These are phyloP conservation scores for Taphrina populina DNA, from an alignment of 1,139 yeast species.

Conservation along the genomic window DNA sequence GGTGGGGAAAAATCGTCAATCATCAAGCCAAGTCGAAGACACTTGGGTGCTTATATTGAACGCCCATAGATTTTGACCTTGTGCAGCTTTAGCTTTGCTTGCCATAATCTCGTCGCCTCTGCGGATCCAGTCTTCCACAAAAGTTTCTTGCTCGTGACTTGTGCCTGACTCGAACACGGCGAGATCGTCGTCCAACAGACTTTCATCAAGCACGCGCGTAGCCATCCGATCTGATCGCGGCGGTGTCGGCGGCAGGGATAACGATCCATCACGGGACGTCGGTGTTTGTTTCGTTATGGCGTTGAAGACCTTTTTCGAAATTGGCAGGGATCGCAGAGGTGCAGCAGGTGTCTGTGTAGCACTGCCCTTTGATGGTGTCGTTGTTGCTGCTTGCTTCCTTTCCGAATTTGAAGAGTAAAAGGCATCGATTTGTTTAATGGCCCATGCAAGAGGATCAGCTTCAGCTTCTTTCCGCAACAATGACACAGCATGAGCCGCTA, in stretches of 20 bases:
- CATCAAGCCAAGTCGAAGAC: too few species aligned
- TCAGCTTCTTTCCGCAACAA: slow-evolving; percentile 25
- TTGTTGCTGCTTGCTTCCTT: too few species aligned
- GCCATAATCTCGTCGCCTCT: slow-evolving; percentile 6
- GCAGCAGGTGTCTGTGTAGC: slow-evolving; percentile 22
- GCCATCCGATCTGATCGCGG: slow-evolving; percentile 20
- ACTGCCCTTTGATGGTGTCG: not conserved
- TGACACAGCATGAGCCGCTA: slow-evolving; percentile 23
- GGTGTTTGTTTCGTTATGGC: slow-evolving; percentile 32
- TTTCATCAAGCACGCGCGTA: slow-evolving; percentile 14
- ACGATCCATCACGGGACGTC: slow-evolving; percentile 3
- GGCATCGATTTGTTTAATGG: slow-evolving; percentile 21
- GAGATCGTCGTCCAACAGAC: slow-evolving; percentile 5
- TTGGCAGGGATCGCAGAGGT: too few species aligned
- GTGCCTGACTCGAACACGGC: slow-evolving; percentile 6
- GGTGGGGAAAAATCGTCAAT: too few species aligned
- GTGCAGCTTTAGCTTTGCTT: too few species aligned
- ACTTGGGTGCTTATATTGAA: too few species aligned
- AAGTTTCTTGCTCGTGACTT: not conserved
- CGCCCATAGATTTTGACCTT: too few species aligned
- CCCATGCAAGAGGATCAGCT: slow-evolving; percentile 33
- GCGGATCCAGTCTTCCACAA: not conserved
- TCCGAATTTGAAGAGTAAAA: not conserved
- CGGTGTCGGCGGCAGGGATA: slow-evolving; percentile 22
- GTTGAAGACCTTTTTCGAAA: too few species aligned